Evolutionary conservation across 345 rosid genomes (phyloP).

Genomic region (Litchi chinensis): DNA sequence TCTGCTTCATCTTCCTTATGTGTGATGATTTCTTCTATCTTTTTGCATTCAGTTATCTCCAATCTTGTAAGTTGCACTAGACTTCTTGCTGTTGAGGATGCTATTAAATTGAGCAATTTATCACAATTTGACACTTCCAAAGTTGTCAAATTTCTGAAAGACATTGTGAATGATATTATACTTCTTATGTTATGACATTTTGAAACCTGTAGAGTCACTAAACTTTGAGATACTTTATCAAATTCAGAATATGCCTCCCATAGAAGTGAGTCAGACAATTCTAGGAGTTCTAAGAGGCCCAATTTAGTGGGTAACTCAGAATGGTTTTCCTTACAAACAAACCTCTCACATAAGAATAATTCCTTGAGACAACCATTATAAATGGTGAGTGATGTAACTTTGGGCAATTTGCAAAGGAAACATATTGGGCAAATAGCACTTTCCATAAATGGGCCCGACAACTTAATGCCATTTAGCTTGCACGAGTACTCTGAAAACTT

Average conservation of each 20-base stretch:
- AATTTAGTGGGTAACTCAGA: not conserved
- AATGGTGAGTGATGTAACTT: no score
- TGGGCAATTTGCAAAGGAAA: no score
- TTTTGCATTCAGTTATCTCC: conserved; percentile 17
- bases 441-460: no score
- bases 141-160: conserved; percentile 7
- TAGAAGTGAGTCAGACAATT: not conserved
- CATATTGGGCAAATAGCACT: no score
- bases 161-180: not conserved
- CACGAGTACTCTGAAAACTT: no score
- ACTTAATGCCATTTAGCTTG: no score
- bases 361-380: no score
- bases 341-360: no score
- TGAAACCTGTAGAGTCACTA: not conserved
- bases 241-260: not conserved
- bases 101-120: conserved; percentile 15
- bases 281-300: not conserved
- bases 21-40: not conserved
- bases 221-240: not conserved
- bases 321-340: no score
- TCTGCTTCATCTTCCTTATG: not conserved
- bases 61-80: conserved; percentile 19
- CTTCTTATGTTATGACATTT: not conserved
- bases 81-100: conserved; percentile 21
- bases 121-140: conserved; percentile 19